These are phyloP conservation scores for Huntiella savannae DNA, from an alignment of 2,329 filamentous ascomycete genomes.

Conservation along the genomic window DNA sequence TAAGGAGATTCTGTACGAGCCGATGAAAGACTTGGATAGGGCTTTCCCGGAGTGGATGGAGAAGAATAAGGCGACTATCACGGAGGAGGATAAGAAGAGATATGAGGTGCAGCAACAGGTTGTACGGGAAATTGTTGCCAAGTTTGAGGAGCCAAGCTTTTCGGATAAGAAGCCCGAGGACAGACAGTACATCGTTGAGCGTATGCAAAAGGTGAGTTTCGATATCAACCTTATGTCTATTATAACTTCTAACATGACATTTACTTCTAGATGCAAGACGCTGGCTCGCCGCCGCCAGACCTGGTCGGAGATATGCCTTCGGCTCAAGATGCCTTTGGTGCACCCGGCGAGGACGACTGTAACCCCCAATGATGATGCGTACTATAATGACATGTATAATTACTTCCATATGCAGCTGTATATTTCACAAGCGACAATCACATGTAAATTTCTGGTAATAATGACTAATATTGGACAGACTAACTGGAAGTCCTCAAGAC, in stretches of 20 bases:
- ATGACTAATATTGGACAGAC: too few species aligned
- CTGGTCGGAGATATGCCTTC: slow-evolving; percentile 78
- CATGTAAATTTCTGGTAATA: too few species aligned
- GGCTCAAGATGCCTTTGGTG: slow-evolving; percentile 51
- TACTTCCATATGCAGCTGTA: too few species aligned
- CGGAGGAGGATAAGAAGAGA: slow-evolving; percentile 53
- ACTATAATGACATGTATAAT: too few species aligned
- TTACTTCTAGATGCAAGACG: slow-evolving; percentile 70
- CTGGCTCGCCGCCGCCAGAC: slow-evolving; percentile 76
- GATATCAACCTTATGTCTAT: slow-evolving; percentile 1
- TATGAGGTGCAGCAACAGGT: slow-evolving; percentile 66
- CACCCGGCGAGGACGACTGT: slow-evolving; percentile 38
- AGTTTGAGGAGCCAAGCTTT: slow-evolving; percentile 71
- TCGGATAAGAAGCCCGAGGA: slow-evolving; percentile 64
- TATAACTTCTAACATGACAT: not conserved
- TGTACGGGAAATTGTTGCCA: slow-evolving; percentile 69
- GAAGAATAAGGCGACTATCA: slow-evolving; percentile 48
- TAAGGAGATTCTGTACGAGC: slow-evolving; percentile 95
- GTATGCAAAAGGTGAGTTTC: slow-evolving; percentile 76
- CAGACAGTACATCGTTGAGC: slow-evolving; percentile 83
- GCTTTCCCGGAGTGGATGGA: slow-evolving; percentile 85
- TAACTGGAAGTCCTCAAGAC: not conserved
- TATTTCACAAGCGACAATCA: too few species aligned
- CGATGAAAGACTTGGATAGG: slow-evolving; percentile 88
- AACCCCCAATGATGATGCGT: slow-evolving; percentile 32